A percentile compares a stretch with the other conserved stretches of the same genome.
phyloP scores from a whole-genome alignment of 345 rosid genomes.

The Luvunga scandens region DNA sequence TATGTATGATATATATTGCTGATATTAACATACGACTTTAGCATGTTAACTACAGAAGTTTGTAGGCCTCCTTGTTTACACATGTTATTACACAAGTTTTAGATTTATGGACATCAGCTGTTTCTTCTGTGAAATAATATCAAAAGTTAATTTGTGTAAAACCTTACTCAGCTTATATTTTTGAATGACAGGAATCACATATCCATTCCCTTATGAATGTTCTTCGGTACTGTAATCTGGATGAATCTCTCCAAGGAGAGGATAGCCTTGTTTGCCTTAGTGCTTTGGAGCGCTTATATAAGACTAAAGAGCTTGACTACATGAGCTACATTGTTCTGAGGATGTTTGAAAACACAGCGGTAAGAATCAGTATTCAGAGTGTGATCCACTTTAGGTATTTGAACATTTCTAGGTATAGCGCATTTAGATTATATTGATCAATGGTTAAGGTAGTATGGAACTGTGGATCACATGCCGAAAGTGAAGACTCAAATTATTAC shows the following conservation, averaged over 20 bases:
- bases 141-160: neutral
- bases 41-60: neutral
- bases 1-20: slow-evolving; percentile 40
- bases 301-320: slow-evolving; percentile 96
- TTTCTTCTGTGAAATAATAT: neutral
- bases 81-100: neutral
- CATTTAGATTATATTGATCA: neutral
- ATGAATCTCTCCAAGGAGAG: slow-evolving; percentile 95
- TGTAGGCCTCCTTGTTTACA: neutral
- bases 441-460: neutral
- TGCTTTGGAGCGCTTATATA: slow-evolving; percentile 79
- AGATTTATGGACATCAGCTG: neutral
- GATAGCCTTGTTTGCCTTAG: slow-evolving; percentile 71
- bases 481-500: neutral
- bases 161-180: neutral
- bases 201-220: slow-evolving; percentile 96
- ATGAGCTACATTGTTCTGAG: slow-evolving; percentile 95
- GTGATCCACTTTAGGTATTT: neutral
- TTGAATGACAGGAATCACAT: slow-evolving; percentile 83
- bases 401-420: neutral
- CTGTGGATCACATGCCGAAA: neutral
- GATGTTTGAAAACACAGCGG: slow-evolving; percentile 95
- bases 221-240: slow-evolving; percentile 92
- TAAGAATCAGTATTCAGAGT: slow-evolving; percentile 13
- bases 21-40: neutral